Percentiles rank a stretch among this genome's conserved stretches.
These are phyloP conservation scores for Colletotrichum trifolii DNA, from an alignment of 2,329 filamentous ascomycete species.

Conservation along the genomic window DNA sequence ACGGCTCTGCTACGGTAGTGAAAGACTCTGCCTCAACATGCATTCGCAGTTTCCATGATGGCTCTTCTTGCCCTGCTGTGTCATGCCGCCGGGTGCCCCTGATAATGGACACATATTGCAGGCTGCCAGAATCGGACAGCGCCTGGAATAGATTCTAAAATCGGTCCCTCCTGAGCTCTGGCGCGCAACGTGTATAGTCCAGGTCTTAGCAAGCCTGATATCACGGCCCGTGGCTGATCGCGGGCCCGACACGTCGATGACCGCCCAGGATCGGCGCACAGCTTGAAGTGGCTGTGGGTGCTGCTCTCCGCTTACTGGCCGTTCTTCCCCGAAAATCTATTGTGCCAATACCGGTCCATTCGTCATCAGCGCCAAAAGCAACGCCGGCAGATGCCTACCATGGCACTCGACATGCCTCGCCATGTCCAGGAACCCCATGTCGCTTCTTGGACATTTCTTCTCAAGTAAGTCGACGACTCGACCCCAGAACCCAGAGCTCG, in stretches of 20 bases:
- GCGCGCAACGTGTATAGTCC: slow-evolving; percentile 21
- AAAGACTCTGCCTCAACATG: slow-evolving; percentile 20
- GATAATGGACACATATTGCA: not conserved
- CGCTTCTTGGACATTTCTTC: slow-evolving; percentile 5
- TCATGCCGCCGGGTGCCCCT: slow-evolving; percentile 8
- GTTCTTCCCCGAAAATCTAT: slow-evolving; percentile 9
- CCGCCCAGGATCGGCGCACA: slow-evolving; percentile 33
- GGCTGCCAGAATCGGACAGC: slow-evolving; percentile 13
- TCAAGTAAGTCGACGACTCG: slow-evolving; percentile 13
- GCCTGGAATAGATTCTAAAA: slow-evolving; percentile 3
- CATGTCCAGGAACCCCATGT: slow-evolving; percentile 11
- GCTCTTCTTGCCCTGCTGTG: slow-evolving; percentile 5
- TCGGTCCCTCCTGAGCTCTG: not conserved
- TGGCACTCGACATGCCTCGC: slow-evolving; percentile 13
- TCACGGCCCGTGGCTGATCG: slow-evolving; percentile 25
- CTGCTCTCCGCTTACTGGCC: slow-evolving; percentile 22
- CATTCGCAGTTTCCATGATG: slow-evolving; percentile 24
- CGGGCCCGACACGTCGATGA: slow-evolving; percentile 25
- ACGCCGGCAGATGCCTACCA: slow-evolving; percentile 19
- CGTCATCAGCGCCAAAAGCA: slow-evolving; percentile 26
- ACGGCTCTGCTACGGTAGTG: slow-evolving; percentile 11
- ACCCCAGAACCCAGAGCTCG: slow-evolving; percentile 23
- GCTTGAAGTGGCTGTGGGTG: slow-evolving; percentile 35
- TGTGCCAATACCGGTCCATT: slow-evolving; percentile 3
- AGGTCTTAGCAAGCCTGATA: slow-evolving; percentile 16